Evolutionary conservation across 306 rosid species (phyloP), one percentile per base, ranked within the genome.

Genomic region (Mimosa bimucronata): DNA sequence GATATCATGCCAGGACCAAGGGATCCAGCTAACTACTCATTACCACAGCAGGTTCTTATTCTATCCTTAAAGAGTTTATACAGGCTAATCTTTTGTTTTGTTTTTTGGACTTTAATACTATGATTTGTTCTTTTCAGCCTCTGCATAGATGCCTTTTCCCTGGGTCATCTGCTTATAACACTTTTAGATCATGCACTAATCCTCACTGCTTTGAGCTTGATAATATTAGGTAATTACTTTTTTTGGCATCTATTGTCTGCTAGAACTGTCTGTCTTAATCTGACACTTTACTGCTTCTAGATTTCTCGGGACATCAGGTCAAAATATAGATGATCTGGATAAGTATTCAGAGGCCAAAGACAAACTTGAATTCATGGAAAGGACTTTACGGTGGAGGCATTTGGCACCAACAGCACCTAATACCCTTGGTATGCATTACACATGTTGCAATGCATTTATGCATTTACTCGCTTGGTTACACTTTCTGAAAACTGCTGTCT

Each of bases 371-470:
- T 92, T 91, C 85, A 80, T 95, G 90, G 98, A 95, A 87, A 95
- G 98, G 91, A 92, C 96, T 42, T 79, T 95, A 85, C 88, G 79
- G 69, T 95, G 98, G 98, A 90, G 98, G 87, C 98, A 95, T 90
- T 75, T 95, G 74, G 98, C 98, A 76, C 98, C 98, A 26, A 95
- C 98, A 52, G 89, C 98, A n/a, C 98, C 98, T 77, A 95, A 92
- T 82, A 92, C 98, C 75, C 98, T 95, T 42, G 98, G 98, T 95
- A 90, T 75, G 23, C 73, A 30, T 75, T 71, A 62, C 73, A 46
- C 58, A 53, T 81, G 78, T 70, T 76, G 77, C 70, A 38, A 72
- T 52, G 23, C 15, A 65, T 69, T 71, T 73, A 72, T 52, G 23
- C 15, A 65, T 69, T 71, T 73, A 18, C 80, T 58, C 11, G 50